phyloP scores from a whole-genome alignment of 164 flowering plant species.

The Paratinospora sagittata region DNA sequence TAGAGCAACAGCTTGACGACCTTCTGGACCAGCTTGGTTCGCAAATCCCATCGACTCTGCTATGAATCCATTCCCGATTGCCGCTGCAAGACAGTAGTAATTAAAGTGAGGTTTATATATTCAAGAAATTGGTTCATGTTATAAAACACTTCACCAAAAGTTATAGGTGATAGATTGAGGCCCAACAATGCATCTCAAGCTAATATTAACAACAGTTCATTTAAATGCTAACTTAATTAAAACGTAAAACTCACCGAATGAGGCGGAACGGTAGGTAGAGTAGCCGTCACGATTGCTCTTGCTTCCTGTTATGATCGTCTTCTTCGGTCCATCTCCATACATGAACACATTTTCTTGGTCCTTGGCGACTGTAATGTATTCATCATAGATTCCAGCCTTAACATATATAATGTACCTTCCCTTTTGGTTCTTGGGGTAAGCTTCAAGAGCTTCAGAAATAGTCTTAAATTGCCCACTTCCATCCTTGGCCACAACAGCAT shows the following conservation, averaged over 20 bases:
- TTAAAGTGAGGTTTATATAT: too few species aligned
- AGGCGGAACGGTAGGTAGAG: constrained; percentile 37
- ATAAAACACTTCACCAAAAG: too few species aligned
- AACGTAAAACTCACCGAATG: constrained; percentile 39
- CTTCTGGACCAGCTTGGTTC: constrained; percentile 62
- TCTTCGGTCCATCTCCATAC: constrained; percentile 64
- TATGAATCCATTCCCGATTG: constrained; percentile 39
- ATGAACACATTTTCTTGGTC: constrained; percentile 34
- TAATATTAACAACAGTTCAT: not conserved
- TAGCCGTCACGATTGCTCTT: constrained; percentile 25
- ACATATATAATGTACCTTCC: constrained; percentile 48
- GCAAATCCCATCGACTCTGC: constrained; percentile 43
- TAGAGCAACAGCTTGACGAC: constrained; percentile 61
- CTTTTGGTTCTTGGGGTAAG: constrained; percentile 33
- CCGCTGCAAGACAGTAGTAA: constrained; percentile 40
- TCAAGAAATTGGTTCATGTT: too few species aligned
- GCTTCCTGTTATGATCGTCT: constrained; percentile 43
- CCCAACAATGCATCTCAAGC: too few species aligned
- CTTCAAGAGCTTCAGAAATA: constrained; percentile 39
- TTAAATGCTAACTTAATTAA: not conserved
- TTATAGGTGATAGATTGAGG: too few species aligned
- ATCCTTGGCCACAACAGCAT: constrained; percentile 52
- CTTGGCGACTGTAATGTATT: constrained; percentile 33
- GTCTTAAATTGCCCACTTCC: constrained; percentile 49
- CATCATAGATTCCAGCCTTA: constrained; percentile 54